Conservation (phyloP, 306 rosid genomes). For the Cercis canadensis region DNA sequence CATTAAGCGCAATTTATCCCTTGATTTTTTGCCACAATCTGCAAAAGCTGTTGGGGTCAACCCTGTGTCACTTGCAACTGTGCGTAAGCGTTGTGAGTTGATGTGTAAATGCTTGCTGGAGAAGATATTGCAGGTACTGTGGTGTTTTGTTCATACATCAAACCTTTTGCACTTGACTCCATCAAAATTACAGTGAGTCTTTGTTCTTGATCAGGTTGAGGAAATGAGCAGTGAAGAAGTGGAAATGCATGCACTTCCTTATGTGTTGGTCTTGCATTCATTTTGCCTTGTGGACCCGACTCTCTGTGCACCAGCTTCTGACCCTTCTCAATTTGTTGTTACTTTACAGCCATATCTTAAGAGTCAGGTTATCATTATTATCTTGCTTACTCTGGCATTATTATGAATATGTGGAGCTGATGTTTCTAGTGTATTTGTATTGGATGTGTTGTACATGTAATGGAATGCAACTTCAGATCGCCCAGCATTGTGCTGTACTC, state of each 20-base stretch:
- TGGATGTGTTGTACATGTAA: constrained; percentile 6
- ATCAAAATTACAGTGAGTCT: constrained; percentile 20
- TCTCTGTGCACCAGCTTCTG: constrained; percentile 90
- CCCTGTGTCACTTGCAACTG: constrained; percentile 77
- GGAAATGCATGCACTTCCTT: constrained; percentile 80
- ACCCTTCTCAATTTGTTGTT: constrained; percentile 94
- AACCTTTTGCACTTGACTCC: constrained; percentile 12
- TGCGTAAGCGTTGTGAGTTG: constrained; percentile 92
- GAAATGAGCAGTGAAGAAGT: constrained; percentile 74
- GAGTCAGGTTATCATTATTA: constrained; percentile 70
- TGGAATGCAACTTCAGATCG: constrained; percentile 1
- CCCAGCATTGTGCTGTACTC: constrained; percentile 28
- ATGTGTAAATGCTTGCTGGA: constrained; percentile 98
- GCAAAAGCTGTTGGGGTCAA: constrained; percentile 86
- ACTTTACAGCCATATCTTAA: constrained; percentile 96
- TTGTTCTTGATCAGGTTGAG: constrained; percentile 70
- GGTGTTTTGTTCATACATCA: constrained; percentile 26
- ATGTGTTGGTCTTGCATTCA: constrained; percentile 88
- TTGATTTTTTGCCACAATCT: constrained; percentile 96
- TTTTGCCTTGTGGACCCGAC: constrained; percentile 94
- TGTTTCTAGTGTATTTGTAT: constrained; percentile 13
- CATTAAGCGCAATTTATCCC: constrained; percentile 90
- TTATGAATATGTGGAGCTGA: not conserved
- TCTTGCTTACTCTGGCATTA: constrained; percentile 16
- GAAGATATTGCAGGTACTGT: constrained; percentile 83